A percentile compares a stretch with the other conserved stretches of the same genome.
Conservation (phyloP, 2,329 filamentous ascomycete genomes). For the Cadophora malorum region DNA sequence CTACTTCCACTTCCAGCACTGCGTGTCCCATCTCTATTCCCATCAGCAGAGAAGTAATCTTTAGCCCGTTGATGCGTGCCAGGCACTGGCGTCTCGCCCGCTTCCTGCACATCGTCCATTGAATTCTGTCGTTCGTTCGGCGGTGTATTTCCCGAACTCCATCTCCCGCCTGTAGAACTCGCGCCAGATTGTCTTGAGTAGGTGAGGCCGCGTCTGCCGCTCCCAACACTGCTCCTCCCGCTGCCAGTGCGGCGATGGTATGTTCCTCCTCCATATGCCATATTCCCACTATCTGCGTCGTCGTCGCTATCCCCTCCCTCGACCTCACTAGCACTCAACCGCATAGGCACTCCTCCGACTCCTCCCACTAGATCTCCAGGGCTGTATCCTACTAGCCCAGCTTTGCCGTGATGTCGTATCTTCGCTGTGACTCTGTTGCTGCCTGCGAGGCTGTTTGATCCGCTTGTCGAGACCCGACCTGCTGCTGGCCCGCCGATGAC, state of each 20-base stretch:
- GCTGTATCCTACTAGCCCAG: slow-evolving; percentile 76
- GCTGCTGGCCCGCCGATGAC: slow-evolving; percentile 66
- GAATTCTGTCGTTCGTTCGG: slow-evolving; percentile 46
- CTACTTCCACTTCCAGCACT: slow-evolving; percentile 44
- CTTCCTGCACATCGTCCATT: slow-evolving; percentile 37
- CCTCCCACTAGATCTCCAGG: slow-evolving; percentile 72
- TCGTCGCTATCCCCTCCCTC: slow-evolving; percentile 86
- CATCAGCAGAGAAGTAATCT: slow-evolving; percentile 40
- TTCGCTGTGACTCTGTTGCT: slow-evolving; percentile 74
- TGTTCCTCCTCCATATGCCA: slow-evolving; percentile 49
- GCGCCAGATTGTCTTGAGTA: slow-evolving; percentile 49
- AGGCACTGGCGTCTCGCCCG: slow-evolving; percentile 41
- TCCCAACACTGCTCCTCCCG: slow-evolving; percentile 67
- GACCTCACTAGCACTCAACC: slow-evolving; percentile 93
- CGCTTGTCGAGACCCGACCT: slow-evolving; percentile 48
- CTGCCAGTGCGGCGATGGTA: slow-evolving; percentile 76
- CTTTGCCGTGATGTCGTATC: slow-evolving; percentile 86
- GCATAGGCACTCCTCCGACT: slow-evolving; percentile 82
- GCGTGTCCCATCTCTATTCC: slow-evolving; percentile 37
- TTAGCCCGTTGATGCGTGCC: slow-evolving; percentile 26
- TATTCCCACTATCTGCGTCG: slow-evolving; percentile 59
- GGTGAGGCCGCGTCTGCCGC: slow-evolving; percentile 48
- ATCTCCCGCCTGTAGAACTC: slow-evolving; percentile 46
- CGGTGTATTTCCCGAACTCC: slow-evolving; percentile 53
- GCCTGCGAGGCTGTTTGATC: slow-evolving; percentile 46